Conservation (phyloP, 805 yeast species). For the Millerozyma miso region DNA sequence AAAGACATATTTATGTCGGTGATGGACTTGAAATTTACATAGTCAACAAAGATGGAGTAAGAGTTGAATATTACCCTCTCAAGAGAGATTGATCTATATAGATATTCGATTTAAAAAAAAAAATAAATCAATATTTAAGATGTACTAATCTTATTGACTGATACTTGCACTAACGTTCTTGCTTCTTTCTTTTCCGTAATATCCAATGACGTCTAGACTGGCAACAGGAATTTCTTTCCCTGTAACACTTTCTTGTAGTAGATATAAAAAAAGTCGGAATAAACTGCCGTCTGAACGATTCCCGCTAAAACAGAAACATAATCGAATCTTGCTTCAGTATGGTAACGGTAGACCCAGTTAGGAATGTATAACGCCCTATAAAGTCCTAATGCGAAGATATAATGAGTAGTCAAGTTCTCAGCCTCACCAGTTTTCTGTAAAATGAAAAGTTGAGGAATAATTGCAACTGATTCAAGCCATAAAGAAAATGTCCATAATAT, state of each 20-base stretch:
- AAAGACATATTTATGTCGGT: slow-evolving; percentile 97
- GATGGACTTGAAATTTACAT: slow-evolving; percentile 90
- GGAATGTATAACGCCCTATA: slow-evolving; percentile 89
- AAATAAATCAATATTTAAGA: not conserved
- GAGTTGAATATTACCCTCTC: slow-evolving; percentile 76
- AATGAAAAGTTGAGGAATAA: slow-evolving; percentile 88
- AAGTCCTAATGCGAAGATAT: slow-evolving; percentile 87
- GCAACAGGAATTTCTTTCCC: slow-evolving; percentile 73
- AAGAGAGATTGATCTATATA: slow-evolving; percentile 64
- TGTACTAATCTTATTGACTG: too few species aligned
- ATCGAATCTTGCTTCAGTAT: slow-evolving; percentile 60
- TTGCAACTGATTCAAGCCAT: slow-evolving; percentile 92
- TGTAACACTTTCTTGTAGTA: slow-evolving; percentile 77
- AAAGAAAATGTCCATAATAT: slow-evolving; percentile 82
- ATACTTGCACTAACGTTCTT: too few species aligned
- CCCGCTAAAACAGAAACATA: slow-evolving; percentile 75
- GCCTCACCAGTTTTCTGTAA: slow-evolving; percentile 88
- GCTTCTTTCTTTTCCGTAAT: too few species aligned
- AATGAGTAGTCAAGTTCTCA: slow-evolving; percentile 81
- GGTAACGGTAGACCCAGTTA: slow-evolving; percentile 90
- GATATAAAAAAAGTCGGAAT: slow-evolving; percentile 93
- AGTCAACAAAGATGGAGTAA: slow-evolving; percentile 90
- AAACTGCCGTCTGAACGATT: slow-evolving; percentile 75
- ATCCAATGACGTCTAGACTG: slow-evolving; percentile 41
- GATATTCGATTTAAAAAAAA: slow-evolving; percentile 1